Evolutionary conservation across 2,329 filamentous ascomycete species (phyloP).

Genomic region (Arthroderma sp.): DNA sequence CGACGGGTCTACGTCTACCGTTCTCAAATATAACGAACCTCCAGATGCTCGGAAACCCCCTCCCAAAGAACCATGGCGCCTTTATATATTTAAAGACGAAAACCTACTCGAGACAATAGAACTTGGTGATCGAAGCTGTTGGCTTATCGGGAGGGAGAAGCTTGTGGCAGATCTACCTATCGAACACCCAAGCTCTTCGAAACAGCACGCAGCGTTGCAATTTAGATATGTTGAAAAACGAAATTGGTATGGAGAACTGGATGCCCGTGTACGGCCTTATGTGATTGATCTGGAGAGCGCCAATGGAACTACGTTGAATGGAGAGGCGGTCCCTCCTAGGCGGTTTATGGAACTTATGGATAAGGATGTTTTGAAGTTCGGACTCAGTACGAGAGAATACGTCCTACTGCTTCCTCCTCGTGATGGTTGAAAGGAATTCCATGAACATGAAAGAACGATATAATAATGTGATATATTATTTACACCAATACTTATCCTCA

Average conservation of each 20-base stretch:
- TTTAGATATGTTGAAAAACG: conserved; percentile 74
- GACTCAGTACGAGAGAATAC: conserved; percentile 79
- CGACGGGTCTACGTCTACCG: conserved; percentile 51
- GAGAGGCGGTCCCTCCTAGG: conserved; percentile 56
- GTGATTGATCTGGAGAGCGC: conserved; percentile 86
- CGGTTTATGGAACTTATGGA: conserved; percentile 76
- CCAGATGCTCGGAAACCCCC: conserved; percentile 82
- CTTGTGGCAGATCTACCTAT: conserved; percentile 70
- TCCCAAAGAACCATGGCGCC: conserved; percentile 63
- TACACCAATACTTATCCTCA: no score
- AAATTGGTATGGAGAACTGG: conserved; percentile 76
- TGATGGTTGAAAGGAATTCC: neutral
- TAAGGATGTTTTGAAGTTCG: conserved; percentile 82
- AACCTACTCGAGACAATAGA: conserved; percentile 73
- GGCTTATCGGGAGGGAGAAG: conserved; percentile 73
- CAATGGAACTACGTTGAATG: conserved; percentile 78
- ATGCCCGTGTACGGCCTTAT: conserved; percentile 71
- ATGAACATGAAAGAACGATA: neutral
- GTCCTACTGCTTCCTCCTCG: conserved; percentile 67
- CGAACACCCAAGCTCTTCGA: conserved; percentile 84
- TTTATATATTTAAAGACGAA: conserved; percentile 82
- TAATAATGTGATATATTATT: no score
- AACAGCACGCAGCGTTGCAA: conserved; percentile 91
- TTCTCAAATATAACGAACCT: conserved; percentile 93
- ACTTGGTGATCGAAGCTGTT: conserved; percentile 65